Base-by-base conservation (phyloP, 2,329 filamentous ascomycete species). In the Thelonectria rubi region DNA sequence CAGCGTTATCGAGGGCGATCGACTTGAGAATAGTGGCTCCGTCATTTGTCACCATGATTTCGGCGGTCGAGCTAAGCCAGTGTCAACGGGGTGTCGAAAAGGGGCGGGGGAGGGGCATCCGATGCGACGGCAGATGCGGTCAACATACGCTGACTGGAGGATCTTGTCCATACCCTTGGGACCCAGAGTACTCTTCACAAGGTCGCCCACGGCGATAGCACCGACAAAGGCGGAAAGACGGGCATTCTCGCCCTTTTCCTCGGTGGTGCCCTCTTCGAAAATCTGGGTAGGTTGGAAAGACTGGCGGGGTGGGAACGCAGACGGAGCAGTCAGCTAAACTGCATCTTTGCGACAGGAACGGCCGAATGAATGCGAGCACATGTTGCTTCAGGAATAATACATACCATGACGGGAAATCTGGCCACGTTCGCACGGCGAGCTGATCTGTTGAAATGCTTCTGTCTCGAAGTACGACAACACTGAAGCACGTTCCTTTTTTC, bases 151-250 rank as follows among this genome's bases (percentile, higher is more conserved):
- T 77, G 93, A 97, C 79, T 97, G 93, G 76, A 97, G 83, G 77
- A 97, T 97, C 84, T 97, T 97, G 84, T 98, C 95, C 94, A 98
- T 98, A 71, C 95, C 95, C 83, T 98, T 98, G 39, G 95, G 95
- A 7, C 95, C 95, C 34, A 99, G 82, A 11, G 95, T 98, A 78
- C 92, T 97, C 86, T 99, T 99, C 55, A 99, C 95, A 69, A 99
- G 81, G 74, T 99, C 95, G 55, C 95, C 95, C 48, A 99, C 95
- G 58, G 95, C 95, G 75, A 99, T 99, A 77, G 95, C 95, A 72
- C 95, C 95, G 58, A 99, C 94, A 74, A 99, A 99, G 68, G 94
- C 94, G n/a, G 93, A 91, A 72, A 98, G 90, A 86, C 94, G 93
- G 74, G 95, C 94, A 91, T 98, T 98, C 84, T 98, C 94, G 74